Evolutionary conservation across 2,329 filamentous ascomycete genomes (phyloP), one percentile per base, ranked within the genome.

Genomic region (Exophiala sp.): DNA sequence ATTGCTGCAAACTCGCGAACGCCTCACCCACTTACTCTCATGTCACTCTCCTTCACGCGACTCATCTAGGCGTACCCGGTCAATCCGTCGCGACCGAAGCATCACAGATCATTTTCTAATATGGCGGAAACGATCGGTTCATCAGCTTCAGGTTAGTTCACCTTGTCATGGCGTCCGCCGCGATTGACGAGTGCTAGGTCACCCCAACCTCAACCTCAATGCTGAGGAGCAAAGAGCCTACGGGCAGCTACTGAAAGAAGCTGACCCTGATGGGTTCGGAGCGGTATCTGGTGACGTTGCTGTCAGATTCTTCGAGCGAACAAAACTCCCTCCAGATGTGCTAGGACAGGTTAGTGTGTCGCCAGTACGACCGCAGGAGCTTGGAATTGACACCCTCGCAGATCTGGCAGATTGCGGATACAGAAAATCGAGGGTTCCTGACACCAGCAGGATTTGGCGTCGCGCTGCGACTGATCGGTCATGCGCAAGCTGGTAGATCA

Each of bases 371-470:
- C 16, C 9, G 7, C 18, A 11, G 14, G 33, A 35, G n/a, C 50
- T 36, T n/a, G 6, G 29, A 40, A 40, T 46, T 60, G 45, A 58
- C 50, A 34, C 7, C 34, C 40, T 20, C 61, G 55, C 72, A 96
- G 88, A 97, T 99, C 80, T 99, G 94, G 94, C 92, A 97, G 75
- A 94, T 99, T 70, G 92, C 94, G 63, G 94, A 99, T 75, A 91
- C 84, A 62, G 92, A 97, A 76, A 99, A 99, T 76, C 85, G 91
- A 61, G 94, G 94, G 48, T 88, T 97, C 63, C 78, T 99, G 63
- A 96, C 91, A 33, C 91, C 91, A 16, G 84, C 91, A 39, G 94
- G 92, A 69, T 99, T 99, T 74, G 89, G 91, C 57, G 83, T 96
- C 69, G 94, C 95, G 54, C 75, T 99, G 68, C 84, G 94, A 66